These are phyloP conservation scores for Postia placenta DNA, from an alignment of 768 basidiomycete species.

Conservation along the genomic window DNA sequence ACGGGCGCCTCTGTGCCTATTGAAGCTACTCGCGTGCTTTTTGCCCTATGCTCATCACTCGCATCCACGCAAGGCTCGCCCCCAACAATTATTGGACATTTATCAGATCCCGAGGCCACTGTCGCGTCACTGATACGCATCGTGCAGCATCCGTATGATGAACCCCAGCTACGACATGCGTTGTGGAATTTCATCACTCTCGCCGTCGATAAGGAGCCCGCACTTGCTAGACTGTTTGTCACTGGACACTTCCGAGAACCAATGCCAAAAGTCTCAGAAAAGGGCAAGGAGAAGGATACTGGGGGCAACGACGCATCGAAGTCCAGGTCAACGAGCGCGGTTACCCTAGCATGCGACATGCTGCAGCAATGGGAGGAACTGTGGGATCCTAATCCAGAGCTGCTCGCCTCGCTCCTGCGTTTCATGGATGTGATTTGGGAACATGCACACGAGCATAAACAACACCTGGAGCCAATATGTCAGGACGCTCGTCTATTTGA, in stretches of 20 bases:
- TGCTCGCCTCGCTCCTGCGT: slow-evolving; percentile 66
- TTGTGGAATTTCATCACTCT: slow-evolving; percentile 83
- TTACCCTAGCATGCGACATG: slow-evolving; percentile 62
- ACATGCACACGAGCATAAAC: slow-evolving; percentile 68
- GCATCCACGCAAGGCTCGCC: slow-evolving; percentile 54
- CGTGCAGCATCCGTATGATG: slow-evolving; percentile 75
- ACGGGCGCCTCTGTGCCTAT: slow-evolving; percentile 56
- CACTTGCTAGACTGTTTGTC: slow-evolving; percentile 74
- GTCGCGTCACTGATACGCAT: slow-evolving; percentile 65
- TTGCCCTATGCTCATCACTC: slow-evolving; percentile 60
- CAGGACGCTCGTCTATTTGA: slow-evolving; percentile 64
- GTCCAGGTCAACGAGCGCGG: slow-evolving; percentile 44
- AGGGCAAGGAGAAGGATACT: slow-evolving; percentile 30
- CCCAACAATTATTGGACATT: slow-evolving; percentile 71
- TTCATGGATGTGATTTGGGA: slow-evolving; percentile 80
- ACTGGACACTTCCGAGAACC: slow-evolving; percentile 62
- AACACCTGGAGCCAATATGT: slow-evolving; percentile 49
- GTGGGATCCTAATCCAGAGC: slow-evolving; percentile 72
- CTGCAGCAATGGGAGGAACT: slow-evolving; percentile 65
- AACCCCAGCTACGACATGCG: slow-evolving; percentile 60
- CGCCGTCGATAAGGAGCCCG: slow-evolving; percentile 82
- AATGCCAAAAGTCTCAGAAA: slow-evolving; percentile 21
- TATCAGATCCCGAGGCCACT: slow-evolving; percentile 70
- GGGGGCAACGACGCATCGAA: slow-evolving; percentile 26
- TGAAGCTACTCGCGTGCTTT: slow-evolving; percentile 62